Evolutionary conservation across 768 basidiomycete species (phyloP).

Genomic region (Neoboletus brunneissimus): DNA sequence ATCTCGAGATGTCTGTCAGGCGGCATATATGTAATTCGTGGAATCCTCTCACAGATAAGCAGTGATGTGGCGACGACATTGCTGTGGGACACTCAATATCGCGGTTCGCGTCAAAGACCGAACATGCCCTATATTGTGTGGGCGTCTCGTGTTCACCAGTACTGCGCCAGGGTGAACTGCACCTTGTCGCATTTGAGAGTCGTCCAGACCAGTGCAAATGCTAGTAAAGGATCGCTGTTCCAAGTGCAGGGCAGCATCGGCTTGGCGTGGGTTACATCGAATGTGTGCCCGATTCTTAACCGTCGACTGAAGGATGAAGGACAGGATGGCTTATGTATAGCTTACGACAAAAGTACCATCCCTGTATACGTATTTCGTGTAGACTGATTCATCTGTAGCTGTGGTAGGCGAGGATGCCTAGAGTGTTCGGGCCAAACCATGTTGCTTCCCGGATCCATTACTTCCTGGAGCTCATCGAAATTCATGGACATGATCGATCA

Average conservation of each 20-base stretch:
- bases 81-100: not conserved
- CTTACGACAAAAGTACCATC: too few species aligned
- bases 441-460: not conserved
- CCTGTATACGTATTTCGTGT: too few species aligned
- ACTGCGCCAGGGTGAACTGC: not conserved
- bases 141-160: not conserved
- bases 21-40: not conserved
- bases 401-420: not conserved
- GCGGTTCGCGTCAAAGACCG: not conserved
- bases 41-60: not conserved
- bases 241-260: too few species aligned
- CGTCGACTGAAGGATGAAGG: too few species aligned
- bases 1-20: not conserved
- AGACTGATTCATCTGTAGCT: not conserved
- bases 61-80: not conserved
- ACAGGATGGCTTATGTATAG: too few species aligned
- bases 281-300: too few species aligned
- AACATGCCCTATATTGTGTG: not conserved
- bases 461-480: not conserved
- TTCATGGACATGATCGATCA: not conserved
- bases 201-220: not conserved
- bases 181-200: not conserved
- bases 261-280: not conserved
- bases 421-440: not conserved
- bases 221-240: not conserved